Percentiles rank a stretch among this genome's conserved stretches.
phyloP scores from a whole-genome alignment of 2,329 filamentous ascomycete genomes.

The Talaromyces sp. region DNA sequence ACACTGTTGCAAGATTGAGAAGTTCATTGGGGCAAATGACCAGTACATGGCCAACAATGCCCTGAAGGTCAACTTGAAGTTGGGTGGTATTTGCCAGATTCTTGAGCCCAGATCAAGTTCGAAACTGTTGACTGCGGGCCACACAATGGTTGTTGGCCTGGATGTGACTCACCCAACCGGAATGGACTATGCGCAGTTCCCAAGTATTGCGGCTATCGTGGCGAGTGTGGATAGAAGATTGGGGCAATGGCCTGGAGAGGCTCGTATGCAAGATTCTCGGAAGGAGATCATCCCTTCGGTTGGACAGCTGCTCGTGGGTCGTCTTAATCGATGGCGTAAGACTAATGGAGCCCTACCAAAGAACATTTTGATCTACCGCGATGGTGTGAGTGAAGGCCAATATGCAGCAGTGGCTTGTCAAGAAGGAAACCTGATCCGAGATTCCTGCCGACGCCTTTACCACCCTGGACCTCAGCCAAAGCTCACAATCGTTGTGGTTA shows the following conservation, averaged over 20 bases:
- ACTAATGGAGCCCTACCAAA: constrained; percentile 62
- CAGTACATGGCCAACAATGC: constrained; percentile 68
- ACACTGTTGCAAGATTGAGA: constrained; percentile 60
- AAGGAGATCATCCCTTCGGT: constrained; percentile 58
- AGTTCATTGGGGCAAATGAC: constrained; percentile 43
- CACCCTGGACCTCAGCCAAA: too few species aligned
- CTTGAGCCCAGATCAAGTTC: constrained; percentile 42
- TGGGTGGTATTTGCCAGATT: constrained; percentile 71
- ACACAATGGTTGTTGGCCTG: constrained; percentile 82
- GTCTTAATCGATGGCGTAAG: constrained; percentile 65
- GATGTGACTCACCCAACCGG: constrained; percentile 86
- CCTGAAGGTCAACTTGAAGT: constrained; percentile 79
- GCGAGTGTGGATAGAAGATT: constrained; percentile 69
- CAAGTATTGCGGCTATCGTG: constrained; percentile 78
- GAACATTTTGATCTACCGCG: constrained; percentile 81
- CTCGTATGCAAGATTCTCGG: constrained; percentile 54
- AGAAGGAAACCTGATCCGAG: constrained; percentile 65
- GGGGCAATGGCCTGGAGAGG: constrained; percentile 73
- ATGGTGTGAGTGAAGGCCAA: constrained; percentile 85
- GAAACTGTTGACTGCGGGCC: constrained; percentile 60
- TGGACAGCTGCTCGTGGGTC: constrained; percentile 56
- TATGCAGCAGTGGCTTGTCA: constrained; percentile 68
- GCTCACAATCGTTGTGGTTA: constrained; percentile 74
- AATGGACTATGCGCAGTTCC: constrained; percentile 58
- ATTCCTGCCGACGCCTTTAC: too few species aligned